These are phyloP conservation scores for Telfairia occidentalis DNA, from an alignment of 331 rosid genomes.

Conservation along the genomic window DNA sequence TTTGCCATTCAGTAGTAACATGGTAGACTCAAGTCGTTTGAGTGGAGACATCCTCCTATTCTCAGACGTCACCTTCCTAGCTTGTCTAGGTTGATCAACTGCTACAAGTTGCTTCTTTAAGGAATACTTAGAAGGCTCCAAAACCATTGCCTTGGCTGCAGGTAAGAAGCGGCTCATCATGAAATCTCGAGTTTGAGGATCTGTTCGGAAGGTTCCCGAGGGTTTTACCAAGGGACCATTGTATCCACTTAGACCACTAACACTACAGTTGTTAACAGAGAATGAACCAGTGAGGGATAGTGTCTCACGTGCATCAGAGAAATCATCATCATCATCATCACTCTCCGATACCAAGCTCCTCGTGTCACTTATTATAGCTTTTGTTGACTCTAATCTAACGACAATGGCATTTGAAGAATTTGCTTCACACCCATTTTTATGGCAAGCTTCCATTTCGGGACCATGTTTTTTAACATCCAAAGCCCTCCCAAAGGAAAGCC, in stretches of 20 bases:
- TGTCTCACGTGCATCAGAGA: conserved; percentile 63
- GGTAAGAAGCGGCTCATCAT: conserved; percentile 95
- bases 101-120: conserved; percentile 47
- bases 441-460: conserved; percentile 23
- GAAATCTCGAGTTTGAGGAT: conserved; percentile 67
- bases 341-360: conserved; percentile 24
- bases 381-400: conserved; percentile 16
- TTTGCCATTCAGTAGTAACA: conserved; percentile 29
- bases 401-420: conserved; percentile 4
- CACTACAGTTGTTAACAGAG: conserved; percentile 67
- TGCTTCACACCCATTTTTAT: neutral
- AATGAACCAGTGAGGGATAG: conserved; percentile 45
- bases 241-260: conserved; percentile 57
- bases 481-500: conserved; percentile 50
- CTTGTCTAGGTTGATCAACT: conserved; percentile 43
- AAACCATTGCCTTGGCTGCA: conserved; percentile 94
- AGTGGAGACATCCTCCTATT: conserved; percentile 35
- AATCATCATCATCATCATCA: conserved; percentile 34
- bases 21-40: conserved; percentile 25
- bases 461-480: conserved; percentile 19
- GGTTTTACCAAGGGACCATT: conserved; percentile 28
- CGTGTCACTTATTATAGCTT: conserved; percentile 23
- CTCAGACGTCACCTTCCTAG: conserved; percentile 31
- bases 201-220: conserved; percentile 40
- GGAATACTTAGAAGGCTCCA: conserved; percentile 56